Conservation (phyloP, 2,329 filamentous ascomycete species). For the Magnaporthiopsis rhizophila region DNA sequence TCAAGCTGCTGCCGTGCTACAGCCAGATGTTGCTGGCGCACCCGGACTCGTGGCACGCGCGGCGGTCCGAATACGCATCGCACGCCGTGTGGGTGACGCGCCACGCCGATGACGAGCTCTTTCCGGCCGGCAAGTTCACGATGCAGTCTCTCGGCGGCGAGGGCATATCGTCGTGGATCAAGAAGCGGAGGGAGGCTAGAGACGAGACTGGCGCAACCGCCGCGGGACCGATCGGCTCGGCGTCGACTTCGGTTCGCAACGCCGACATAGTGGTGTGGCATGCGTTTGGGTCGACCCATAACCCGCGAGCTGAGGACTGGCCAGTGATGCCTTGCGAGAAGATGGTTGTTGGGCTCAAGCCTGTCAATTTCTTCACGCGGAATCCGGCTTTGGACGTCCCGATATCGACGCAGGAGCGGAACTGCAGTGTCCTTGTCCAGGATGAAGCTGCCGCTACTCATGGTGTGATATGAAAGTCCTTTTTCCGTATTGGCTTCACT, state of each 20-base stretch:
- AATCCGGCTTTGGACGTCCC: slow-evolving; percentile 13
- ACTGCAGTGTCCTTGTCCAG: slow-evolving; percentile 9
- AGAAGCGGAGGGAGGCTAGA: slow-evolving; percentile 16
- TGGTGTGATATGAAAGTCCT: neutral
- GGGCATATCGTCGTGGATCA: slow-evolving; percentile 31
- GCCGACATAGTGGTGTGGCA: slow-evolving; percentile 51
- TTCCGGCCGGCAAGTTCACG: slow-evolving; percentile 33
- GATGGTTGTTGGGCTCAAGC: slow-evolving; percentile 10
- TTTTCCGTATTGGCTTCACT: too few species aligned
- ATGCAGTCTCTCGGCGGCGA: slow-evolving; percentile 38
- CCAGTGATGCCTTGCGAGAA: slow-evolving; percentile 45
- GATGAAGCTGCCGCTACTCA: slow-evolving; percentile 10
- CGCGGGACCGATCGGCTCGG: neutral
- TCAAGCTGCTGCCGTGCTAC: slow-evolving; percentile 34
- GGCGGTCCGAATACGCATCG: slow-evolving; percentile 32
- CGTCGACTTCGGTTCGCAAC: slow-evolving; percentile 35
- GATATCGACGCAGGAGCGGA: slow-evolving; percentile 9
- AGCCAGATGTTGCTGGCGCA: slow-evolving; percentile 39
- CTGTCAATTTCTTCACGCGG: slow-evolving; percentile 10
- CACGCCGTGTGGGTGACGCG: slow-evolving; percentile 39
- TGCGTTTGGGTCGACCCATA: slow-evolving; percentile 54
- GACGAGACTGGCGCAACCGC: slow-evolving; percentile 1
- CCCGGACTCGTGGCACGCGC: slow-evolving; percentile 28
- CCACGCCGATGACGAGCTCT: slow-evolving; percentile 34
- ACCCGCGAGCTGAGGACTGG: slow-evolving; percentile 58